Conservation (phyloP, 2,329 filamentous ascomycete species). For the Podosphaera leucotricha region DNA sequence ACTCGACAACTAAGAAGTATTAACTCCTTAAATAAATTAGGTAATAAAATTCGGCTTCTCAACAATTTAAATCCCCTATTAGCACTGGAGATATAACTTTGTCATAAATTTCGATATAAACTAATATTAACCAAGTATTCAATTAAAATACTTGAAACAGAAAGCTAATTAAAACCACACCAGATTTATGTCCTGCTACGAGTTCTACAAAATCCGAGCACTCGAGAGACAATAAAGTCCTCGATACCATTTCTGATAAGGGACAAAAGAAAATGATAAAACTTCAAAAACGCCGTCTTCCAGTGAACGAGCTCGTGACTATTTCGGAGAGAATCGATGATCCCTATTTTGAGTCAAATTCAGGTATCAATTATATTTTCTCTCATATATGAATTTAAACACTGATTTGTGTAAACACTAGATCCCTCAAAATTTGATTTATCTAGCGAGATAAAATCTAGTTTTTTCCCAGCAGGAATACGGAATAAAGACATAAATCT, state of each 20-base stretch:
- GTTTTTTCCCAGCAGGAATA: not conserved
- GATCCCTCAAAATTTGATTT: not conserved
- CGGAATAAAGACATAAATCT: not conserved
- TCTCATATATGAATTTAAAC: not conserved
- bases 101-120: too few species aligned
- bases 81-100: not conserved
- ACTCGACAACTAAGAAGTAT: not conserved
- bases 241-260: not conserved
- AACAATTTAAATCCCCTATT: not conserved
- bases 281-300: not conserved
- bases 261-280: not conserved
- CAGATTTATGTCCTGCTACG: too few species aligned
- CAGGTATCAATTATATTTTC: not conserved
- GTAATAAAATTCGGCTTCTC: not conserved
- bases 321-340: not conserved
- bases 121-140: too few species aligned
- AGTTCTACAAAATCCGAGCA: not conserved
- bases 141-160: too few species aligned
- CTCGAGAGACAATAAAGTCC: not conserved
- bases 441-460: not conserved
- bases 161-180: too few species aligned
- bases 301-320: not conserved
- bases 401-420: not conserved
- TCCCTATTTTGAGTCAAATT: not conserved
- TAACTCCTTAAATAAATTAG: not conserved